These are phyloP conservation scores for Blastobotrys ciferrii DNA, from an alignment of 1,139 yeast genomes.

Conservation along the genomic window DNA sequence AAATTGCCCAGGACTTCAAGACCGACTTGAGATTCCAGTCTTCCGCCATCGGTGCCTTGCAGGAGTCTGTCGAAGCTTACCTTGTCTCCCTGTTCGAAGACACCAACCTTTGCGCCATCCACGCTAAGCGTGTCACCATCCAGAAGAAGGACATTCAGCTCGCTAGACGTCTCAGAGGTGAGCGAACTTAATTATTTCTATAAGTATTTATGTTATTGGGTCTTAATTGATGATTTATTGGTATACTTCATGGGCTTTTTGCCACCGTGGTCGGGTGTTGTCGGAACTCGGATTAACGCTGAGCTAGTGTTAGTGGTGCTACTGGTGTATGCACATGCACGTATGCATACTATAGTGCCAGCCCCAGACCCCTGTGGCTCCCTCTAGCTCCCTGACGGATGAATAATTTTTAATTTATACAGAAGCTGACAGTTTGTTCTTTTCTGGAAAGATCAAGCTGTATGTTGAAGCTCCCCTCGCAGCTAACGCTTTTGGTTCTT, in stretches of 20 bases:
- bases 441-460: too few relatives aligned
- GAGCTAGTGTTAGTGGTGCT: too few relatives aligned
- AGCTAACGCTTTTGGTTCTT: too few relatives aligned
- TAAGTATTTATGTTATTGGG: conserved; percentile 12
- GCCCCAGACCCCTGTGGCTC: too few relatives aligned
- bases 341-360: too few relatives aligned
- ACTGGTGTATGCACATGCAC: too few relatives aligned
- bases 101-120: conserved; percentile 97
- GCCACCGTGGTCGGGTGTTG: too few relatives aligned
- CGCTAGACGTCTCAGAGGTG: conserved; percentile 99
- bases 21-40: conserved; percentile 97
- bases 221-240: conserved; percentile 7
- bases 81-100: conserved; percentile 86
- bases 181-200: conserved; percentile 22
- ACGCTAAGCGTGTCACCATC: conserved; percentile 98
- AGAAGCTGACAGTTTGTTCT: too few relatives aligned
- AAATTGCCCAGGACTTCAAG: conserved; percentile 96
- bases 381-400: too few relatives aligned
- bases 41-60: conserved; percentile 97
- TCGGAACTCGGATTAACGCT: too few relatives aligned
- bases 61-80: conserved; percentile 98
- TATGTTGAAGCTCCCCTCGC: too few relatives aligned
- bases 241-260: not conserved
- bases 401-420: too few relatives aligned
- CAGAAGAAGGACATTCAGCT: conserved; percentile 98